phyloP scores from a whole-genome alignment of 163 green algal genomes.

The Scenedesmus sp. region DNA sequence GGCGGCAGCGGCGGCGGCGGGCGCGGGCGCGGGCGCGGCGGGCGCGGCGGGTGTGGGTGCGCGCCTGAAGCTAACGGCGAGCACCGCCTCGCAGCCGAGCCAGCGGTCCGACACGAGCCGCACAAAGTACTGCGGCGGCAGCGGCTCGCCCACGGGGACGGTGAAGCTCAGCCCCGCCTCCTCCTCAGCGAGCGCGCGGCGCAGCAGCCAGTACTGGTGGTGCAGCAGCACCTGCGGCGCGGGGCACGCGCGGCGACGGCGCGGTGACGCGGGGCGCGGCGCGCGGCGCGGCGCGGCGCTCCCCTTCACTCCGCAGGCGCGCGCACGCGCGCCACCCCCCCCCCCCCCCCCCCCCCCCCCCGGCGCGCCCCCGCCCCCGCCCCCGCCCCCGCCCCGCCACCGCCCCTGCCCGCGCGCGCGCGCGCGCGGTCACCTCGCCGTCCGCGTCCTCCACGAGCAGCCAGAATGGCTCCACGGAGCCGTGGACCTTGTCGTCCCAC shows the following conservation, averaged over 20 bases:
- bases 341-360: too few species aligned
- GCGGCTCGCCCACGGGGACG: conserved; percentile 91
- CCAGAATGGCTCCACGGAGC: conserved; percentile 94
- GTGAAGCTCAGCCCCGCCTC: conserved; percentile 94
- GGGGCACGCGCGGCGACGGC: background rate
- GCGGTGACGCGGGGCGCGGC: background rate
- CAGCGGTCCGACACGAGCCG: conserved; percentile 86
- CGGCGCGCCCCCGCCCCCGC: too few species aligned
- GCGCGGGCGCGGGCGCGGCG: too few species aligned
- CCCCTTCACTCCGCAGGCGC: background rate
- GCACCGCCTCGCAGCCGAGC: conserved; percentile 87
- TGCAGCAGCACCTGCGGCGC: conserved; percentile 80
- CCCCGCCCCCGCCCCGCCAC: too few species aligned
- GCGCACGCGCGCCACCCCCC: too few species aligned
- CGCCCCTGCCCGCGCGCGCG: too few species aligned
- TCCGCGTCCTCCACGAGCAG: conserved; percentile 97
- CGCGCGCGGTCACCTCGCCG: conserved; percentile 44
- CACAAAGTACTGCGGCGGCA: conserved; percentile 98
- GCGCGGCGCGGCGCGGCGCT: background rate
- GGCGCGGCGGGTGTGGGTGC: too few species aligned
- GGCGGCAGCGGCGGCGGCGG: too few species aligned
- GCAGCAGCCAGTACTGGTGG: conserved; percentile 96
- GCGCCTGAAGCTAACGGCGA: conserved; percentile 84
- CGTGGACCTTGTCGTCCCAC: conserved; percentile 92
- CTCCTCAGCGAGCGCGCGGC: conserved; percentile 71